A percentile compares a stretch with the other conserved stretches of the same genome.
Evolutionary conservation across 306 rosid species (phyloP).

Genomic region (Trichosanthes truncata): DNA sequence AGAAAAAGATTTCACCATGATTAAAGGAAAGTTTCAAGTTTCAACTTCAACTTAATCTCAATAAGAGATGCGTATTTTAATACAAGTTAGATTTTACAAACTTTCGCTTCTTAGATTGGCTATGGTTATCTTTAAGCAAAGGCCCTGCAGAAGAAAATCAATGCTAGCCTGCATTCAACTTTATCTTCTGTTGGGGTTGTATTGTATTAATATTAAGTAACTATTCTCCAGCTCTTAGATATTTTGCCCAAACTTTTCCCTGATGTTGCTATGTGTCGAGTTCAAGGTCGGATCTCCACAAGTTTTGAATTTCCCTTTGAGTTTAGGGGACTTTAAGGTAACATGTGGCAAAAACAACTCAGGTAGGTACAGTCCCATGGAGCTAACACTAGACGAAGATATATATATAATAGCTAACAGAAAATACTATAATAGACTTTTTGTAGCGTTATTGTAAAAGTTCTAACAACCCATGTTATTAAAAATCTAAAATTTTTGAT

Average conservation of each 20-base stretch:
- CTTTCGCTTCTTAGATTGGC: not conserved
- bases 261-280: not conserved
- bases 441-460: too few relatives aligned
- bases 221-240: not conserved
- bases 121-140: not conserved
- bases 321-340: not conserved
- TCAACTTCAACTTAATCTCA: not conserved
- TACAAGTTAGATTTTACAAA: not conserved
- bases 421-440: too few relatives aligned
- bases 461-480: too few relatives aligned
- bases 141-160: not conserved
- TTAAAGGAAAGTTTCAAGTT: not conserved
- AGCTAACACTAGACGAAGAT: not conserved
- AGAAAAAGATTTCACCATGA: not conserved
- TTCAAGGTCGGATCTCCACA: too few relatives aligned
- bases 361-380: not conserved
- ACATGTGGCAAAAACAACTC: not conserved
- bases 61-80: not conserved
- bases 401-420: too few relatives aligned
- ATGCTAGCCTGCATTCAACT: not conserved
- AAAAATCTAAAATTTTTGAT: too few relatives aligned
- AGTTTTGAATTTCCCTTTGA: not conserved
- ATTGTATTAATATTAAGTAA: not conserved
- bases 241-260: not conserved
- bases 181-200: not conserved